These are phyloP conservation scores for Metschnikowia cubensis DNA, from an alignment of 805 yeast genomes.

Conservation along the genomic window DNA sequence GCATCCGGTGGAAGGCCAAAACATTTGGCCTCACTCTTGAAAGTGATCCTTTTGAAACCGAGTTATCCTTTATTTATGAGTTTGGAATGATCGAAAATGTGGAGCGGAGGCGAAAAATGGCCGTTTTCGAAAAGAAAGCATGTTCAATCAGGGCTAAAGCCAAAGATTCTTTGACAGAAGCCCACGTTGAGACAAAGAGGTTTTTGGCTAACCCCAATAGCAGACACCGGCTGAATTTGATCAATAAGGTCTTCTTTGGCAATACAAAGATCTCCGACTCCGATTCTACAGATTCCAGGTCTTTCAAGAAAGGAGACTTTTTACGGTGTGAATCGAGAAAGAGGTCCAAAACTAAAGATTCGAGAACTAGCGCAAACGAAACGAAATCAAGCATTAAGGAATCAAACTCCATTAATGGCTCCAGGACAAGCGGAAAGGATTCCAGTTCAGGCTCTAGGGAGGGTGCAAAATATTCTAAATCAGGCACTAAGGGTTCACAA, in stretches of 20 bases:
- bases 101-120: conserved; percentile 49
- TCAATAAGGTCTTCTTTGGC: conserved; percentile 8
- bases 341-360: background rate
- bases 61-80: conserved; percentile 60
- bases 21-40: conserved; percentile 64
- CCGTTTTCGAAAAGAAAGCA: conserved; percentile 33
- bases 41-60: conserved; percentile 86
- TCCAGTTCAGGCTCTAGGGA: background rate
- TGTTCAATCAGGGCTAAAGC: conserved; percentile 14
- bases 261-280: background rate
- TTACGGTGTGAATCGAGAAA: background rate
- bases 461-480: background rate
- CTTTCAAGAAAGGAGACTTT: background rate
- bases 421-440: background rate
- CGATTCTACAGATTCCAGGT: background rate
- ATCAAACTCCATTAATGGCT: background rate
- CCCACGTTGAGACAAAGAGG: conserved; percentile 5
- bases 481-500: background rate
- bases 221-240: conserved; percentile 3
- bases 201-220: background rate
- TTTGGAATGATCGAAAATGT: conserved; percentile 66
- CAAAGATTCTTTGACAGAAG: conserved; percentile 7
- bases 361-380: background rate
- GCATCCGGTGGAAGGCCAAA: conserved; percentile 50
- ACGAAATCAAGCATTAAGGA: background rate